phyloP scores from a whole-genome alignment of 371 early-diverging fungal species.

The Mucor racemosus region DNA sequence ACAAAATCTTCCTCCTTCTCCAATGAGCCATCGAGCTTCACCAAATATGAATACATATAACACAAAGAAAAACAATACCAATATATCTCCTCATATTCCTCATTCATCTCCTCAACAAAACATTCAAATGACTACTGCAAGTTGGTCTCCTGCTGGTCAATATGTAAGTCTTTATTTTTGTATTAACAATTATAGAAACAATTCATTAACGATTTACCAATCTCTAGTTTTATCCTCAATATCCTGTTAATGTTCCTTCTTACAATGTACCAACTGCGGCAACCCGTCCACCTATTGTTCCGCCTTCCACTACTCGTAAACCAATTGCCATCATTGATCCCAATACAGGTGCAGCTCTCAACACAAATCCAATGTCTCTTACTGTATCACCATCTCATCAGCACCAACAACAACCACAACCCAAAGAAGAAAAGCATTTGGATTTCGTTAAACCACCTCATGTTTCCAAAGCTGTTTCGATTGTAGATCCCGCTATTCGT shows the following conservation, averaged over 20 bases:
- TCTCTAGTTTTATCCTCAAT: constrained; percentile 24
- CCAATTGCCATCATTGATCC: constrained; percentile 79
- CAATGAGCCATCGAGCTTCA: constrained; percentile 37
- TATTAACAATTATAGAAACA: no score
- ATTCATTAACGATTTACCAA: background rate
- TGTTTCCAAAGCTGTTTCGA: constrained; percentile 58
- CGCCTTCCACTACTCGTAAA: constrained; percentile 46
- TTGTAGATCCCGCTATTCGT: constrained; percentile 64
- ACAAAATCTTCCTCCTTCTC: constrained; percentile 33
- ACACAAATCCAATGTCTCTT: constrained; percentile 29
- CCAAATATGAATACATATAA: constrained; percentile 22
- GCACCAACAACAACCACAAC: constrained; percentile 10
- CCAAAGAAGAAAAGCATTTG: constrained; percentile 34
- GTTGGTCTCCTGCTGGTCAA: constrained; percentile 21
- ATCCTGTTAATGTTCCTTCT: constrained; percentile 21
- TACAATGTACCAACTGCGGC: background rate
- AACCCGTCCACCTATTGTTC: constrained; percentile 39
- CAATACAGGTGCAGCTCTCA: constrained; percentile 65
- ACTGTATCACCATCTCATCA: constrained; percentile 22
- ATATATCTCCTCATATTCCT: constrained; percentile 23
- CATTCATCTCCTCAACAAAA: constrained; percentile 40
- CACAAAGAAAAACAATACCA: constrained; percentile 18
- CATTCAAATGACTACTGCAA: constrained; percentile 16
- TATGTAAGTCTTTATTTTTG: constrained; percentile 33
- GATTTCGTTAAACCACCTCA: constrained; percentile 36